Evolutionary conservation across 805 yeast species (phyloP).

Genomic region (Metschnikowia matae): DNA sequence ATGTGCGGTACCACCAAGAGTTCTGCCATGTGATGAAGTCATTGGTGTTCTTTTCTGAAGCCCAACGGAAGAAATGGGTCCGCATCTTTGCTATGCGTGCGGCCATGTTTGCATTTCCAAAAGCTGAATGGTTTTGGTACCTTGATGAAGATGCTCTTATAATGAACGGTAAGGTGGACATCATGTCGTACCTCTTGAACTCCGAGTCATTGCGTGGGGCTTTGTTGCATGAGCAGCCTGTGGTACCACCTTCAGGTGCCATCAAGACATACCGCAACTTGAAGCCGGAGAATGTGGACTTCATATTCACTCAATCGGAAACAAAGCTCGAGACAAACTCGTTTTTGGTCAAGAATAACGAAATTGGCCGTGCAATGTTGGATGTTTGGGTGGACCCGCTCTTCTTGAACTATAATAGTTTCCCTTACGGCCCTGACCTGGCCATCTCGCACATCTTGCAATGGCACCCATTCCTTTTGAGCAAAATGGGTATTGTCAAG

Average conservation of each 20-base stretch:
- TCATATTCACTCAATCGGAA: conserved; percentile 69
- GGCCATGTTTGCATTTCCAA: conserved; percentile 91
- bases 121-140: conserved; percentile 88
- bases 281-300: conserved; percentile 49
- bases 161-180: conserved; percentile 62
- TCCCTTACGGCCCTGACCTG: conserved; percentile 55
- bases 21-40: conserved; percentile 58
- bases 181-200: conserved; percentile 56
- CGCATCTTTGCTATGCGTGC: conserved; percentile 65
- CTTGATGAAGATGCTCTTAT: conserved; percentile 74
- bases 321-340: conserved; percentile 63
- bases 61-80: conserved; percentile 56
- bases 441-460: conserved; percentile 84
- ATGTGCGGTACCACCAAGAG: conserved; percentile 82
- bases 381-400: conserved; percentile 78
- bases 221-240: conserved; percentile 65
- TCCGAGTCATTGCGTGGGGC: conserved; percentile 60
- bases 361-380: conserved; percentile 61
- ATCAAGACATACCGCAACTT: conserved; percentile 65
- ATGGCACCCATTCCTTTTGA: conserved; percentile 86
- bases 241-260: conserved; percentile 63
- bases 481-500: conserved; percentile 70
- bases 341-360: conserved; percentile 65
- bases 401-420: conserved; percentile 60
- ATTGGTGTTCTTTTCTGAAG: conserved; percentile 35